These are phyloP conservation scores for Nicotiana obtusifolia DNA, from an alignment of 257 asterid genomes.

Conservation along the genomic window DNA sequence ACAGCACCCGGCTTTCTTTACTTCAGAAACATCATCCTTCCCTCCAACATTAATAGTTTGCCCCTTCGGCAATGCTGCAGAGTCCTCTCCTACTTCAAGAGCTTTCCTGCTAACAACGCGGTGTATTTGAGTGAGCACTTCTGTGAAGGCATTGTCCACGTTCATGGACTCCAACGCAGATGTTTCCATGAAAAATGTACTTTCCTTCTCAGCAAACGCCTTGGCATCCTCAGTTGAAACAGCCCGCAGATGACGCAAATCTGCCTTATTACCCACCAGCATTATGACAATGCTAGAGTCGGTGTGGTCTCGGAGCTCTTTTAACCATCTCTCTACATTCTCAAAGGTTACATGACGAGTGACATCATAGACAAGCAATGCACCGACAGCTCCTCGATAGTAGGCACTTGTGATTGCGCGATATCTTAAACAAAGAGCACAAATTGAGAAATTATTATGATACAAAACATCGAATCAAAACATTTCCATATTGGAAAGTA, in stretches of 20 bases:
- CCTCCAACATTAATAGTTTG: conserved; percentile 8
- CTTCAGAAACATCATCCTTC: conserved; percentile 9
- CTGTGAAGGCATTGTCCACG: conserved; percentile 13
- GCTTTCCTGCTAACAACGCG: conserved; percentile 13
- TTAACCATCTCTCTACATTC: conserved; percentile 16
- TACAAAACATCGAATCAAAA: neutral
- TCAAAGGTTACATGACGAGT: conserved; percentile 12
- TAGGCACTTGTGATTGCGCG: conserved; percentile 13
- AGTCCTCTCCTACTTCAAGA: conserved; percentile 13
- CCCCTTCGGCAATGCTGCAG: conserved; percentile 11
- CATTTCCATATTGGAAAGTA: neutral
- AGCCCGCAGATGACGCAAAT: conserved; percentile 15
- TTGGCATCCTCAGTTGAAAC: neutral
- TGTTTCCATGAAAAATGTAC: conserved; percentile 16
- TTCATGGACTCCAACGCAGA: conserved; percentile 13
- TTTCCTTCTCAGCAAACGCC: conserved; percentile 14
- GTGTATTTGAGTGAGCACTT: conserved; percentile 13
- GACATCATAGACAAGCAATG: conserved; percentile 7
- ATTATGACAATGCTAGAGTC: conserved; percentile 7
- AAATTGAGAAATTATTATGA: neutral
- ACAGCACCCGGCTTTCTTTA: conserved; percentile 17
- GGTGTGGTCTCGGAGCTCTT: conserved; percentile 13
- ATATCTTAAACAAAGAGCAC: conserved; percentile 3
- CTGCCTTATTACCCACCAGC: conserved; percentile 15
- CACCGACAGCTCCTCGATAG: conserved; percentile 12